phyloP scores from a whole-genome alignment of 2,329 filamentous ascomycete species.

The Fusarium humuli region DNA sequence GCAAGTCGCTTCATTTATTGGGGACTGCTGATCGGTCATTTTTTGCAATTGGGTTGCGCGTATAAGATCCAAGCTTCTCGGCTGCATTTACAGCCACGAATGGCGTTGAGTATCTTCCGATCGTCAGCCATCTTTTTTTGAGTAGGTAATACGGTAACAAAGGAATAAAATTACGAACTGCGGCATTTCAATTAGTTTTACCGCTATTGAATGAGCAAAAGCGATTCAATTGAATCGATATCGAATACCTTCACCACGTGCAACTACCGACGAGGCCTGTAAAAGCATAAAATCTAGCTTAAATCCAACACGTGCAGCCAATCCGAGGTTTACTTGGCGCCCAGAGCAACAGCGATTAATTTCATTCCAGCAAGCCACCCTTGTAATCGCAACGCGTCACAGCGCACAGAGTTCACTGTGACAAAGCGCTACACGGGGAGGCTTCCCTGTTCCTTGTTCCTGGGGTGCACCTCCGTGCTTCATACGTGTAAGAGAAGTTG shows the following conservation, averaged over 20 bases:
- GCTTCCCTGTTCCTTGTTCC: background rate
- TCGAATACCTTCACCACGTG: constrained; percentile 19
- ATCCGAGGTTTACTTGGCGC: constrained; percentile 2
- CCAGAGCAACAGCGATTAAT: constrained; percentile 1
- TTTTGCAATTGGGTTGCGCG: background rate
- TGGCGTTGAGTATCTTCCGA: background rate
- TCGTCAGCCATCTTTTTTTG: background rate
- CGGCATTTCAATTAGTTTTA: background rate
- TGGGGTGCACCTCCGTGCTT: constrained; percentile 22
- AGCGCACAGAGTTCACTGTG: background rate
- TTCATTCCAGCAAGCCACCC: constrained; percentile 22
- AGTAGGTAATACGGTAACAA: background rate
- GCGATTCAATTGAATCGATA: background rate
- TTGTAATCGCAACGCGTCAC: constrained; percentile 7
- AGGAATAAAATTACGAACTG: background rate
- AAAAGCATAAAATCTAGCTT: background rate
- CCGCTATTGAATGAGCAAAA: background rate
- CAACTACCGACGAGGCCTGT: background rate
- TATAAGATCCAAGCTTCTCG: background rate
- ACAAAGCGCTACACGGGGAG: background rate
- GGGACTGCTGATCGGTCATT: background rate
- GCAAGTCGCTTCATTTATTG: background rate
- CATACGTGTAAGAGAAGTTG: constrained; percentile 23
- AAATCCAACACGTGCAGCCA: constrained; percentile 11
- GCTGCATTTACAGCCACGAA: background rate